Base-by-base conservation (phyloP, 2,329 filamentous ascomycete species). In the Aspergillus melleus region DNA sequence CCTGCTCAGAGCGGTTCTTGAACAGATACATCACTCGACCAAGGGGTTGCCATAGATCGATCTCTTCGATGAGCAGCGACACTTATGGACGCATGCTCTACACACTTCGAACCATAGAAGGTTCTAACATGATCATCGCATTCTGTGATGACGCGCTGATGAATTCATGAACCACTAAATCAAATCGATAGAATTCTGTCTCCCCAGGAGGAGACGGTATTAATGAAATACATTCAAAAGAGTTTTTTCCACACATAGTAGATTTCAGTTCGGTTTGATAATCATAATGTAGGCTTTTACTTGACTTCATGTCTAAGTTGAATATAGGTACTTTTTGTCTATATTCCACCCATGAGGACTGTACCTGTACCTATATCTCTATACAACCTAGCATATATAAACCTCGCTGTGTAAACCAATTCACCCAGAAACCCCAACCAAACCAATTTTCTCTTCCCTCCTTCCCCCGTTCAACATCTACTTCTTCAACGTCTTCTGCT, bases 401-500 rank as follows among this genome's bases (percentile, higher is more conserved):
- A 22, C 22, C 22, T 22, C 22, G 22, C 22, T 22, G 22, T 22
- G 22, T 22, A 39, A 39, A 39, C 36, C 36, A 53, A 39, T 39
- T 14, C 44, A 51, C 54, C 16, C 52, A 26, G 32, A 20, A 59
- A 55, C 22, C 44, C 44, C 9, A 50, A 39, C 50, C 50, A 52
- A n/a, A 14, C 50, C n/a, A 4, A 24, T 24, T 6, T 6, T 24
- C 6, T 24, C 6, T 5, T 24, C 24, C 6, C 1, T 4, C 24
- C 19, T 20, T 32, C 42, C 10, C 30, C 12, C 10, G 12, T 32
- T 2, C 30, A 1, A 24, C 4, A 14, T 49, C 44, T 69, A 79
- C 68, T 85, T 82, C 79, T 90, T 90, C 74, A 89, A 70, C 36
- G 86, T 89, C 81, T 88, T 89, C 80, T 89, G 94, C 85, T 99